phyloP scores from a whole-genome alignment of 2,329 filamentous ascomycete species.

The Ophiostoma piceae region DNA sequence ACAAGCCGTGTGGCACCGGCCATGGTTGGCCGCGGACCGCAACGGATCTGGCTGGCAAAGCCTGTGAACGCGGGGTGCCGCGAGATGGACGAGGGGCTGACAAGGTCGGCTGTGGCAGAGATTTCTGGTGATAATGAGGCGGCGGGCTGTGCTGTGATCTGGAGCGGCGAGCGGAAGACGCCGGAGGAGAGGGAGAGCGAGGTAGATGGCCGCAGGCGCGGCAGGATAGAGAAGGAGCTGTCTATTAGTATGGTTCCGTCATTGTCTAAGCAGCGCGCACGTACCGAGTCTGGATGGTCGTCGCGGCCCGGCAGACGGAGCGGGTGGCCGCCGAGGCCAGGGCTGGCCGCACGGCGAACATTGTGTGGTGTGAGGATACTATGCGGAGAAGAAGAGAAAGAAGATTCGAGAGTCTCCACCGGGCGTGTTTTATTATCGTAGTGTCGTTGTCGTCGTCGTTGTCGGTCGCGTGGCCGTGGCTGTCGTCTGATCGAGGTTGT shows the following conservation, averaged over 20 bases:
- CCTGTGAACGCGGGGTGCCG: slow-evolving; percentile 49
- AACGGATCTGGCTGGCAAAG: slow-evolving; percentile 46
- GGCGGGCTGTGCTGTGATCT: slow-evolving; percentile 13
- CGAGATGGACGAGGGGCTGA: slow-evolving; percentile 44
- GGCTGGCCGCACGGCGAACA: slow-evolving; percentile 20
- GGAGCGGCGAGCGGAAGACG: slow-evolving; percentile 22
- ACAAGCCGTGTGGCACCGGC: slow-evolving; percentile 49
- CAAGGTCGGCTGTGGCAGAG: slow-evolving; percentile 37
- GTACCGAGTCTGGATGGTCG: slow-evolving; percentile 19
- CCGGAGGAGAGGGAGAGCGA: slow-evolving; percentile 21
- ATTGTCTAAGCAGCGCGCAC: not conserved
- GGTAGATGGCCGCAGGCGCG: slow-evolving; percentile 24
- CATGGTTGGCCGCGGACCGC: slow-evolving; percentile 56
- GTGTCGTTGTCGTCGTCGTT: not conserved
- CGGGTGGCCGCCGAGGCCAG: slow-evolving; percentile 15
- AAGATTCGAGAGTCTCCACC: too few species aligned
- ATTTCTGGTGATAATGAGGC: slow-evolving; percentile 26
- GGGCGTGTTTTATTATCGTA: not conserved
- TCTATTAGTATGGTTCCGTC: not conserved
- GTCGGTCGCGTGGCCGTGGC: not conserved
- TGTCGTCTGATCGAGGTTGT: not conserved
- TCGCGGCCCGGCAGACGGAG: slow-evolving; percentile 7
- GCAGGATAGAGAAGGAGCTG: slow-evolving; percentile 33
- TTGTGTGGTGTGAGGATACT: not conserved
- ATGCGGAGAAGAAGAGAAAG: not conserved